These are phyloP conservation scores for Thymus mandschuricus DNA, from an alignment of 257 asterid species.

Conservation along the genomic window DNA sequence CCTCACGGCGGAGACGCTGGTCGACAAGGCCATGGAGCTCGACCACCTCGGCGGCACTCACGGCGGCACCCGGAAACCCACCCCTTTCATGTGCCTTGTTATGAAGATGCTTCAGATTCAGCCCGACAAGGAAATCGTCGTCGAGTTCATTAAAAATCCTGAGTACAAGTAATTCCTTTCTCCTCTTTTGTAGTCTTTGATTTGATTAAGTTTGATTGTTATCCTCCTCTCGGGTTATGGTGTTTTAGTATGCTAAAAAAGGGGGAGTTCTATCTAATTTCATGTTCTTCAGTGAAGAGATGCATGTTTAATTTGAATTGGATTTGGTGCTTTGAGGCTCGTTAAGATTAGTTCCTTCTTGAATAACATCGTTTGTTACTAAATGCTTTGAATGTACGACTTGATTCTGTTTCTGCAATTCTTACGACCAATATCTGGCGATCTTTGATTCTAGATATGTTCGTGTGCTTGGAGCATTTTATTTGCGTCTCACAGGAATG, in stretches of 20 bases:
- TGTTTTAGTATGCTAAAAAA: background rate
- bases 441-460: slow-evolving; percentile 58
- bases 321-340: background rate
- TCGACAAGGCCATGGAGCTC: slow-evolving; percentile 98
- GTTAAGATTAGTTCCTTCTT: background rate
- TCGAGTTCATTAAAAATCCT: slow-evolving; percentile 88
- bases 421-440: background rate
- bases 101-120: slow-evolving; percentile 98
- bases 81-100: slow-evolving; percentile 89
- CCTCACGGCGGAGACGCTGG: slow-evolving; percentile 94
- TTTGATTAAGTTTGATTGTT: background rate
- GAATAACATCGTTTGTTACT: background rate
- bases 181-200: background rate
- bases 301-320: slow-evolving; percentile 5
- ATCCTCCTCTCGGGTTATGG: background rate
- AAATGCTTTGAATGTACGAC: background rate
- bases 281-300: background rate
- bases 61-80: slow-evolving; percentile 81
- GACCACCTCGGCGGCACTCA: slow-evolving; percentile 92
- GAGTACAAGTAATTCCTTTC: slow-evolving; percentile 68
- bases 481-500: slow-evolving; percentile 88
- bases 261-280: background rate
- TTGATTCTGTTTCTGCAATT: slow-evolving; percentile 11
- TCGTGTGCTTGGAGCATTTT: slow-evolving; percentile 91
- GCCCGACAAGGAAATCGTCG: slow-evolving; percentile 96